Percentiles rank a stretch among this genome's conserved stretches.
phyloP scores from a whole-genome alignment of 2,329 filamentous ascomycete genomes.

The Verticillium klebahnii region DNA sequence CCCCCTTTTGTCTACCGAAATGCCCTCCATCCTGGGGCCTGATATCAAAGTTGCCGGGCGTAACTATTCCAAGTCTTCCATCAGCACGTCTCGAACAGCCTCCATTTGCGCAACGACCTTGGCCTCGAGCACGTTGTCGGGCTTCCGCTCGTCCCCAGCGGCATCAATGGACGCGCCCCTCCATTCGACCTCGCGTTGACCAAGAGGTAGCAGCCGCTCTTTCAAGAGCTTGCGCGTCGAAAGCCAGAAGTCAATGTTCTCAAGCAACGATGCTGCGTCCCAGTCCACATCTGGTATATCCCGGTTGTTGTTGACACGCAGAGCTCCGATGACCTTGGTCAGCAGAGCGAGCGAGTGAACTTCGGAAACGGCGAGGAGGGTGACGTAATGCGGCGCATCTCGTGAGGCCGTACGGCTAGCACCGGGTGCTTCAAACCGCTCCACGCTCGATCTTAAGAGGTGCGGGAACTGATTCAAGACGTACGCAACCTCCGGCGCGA shows the following conservation, averaged over 20 bases:
- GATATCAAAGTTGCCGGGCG: neutral
- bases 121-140: conserved; percentile 63
- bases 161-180: conserved; percentile 33
- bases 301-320: conserved; percentile 61
- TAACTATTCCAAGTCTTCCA: conserved; percentile 40
- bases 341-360: conserved; percentile 75
- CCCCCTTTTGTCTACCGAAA: neutral
- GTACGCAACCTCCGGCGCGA: conserved; percentile 78
- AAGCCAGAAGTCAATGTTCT: conserved; percentile 81
- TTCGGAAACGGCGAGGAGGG: conserved; percentile 69
- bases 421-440: conserved; percentile 62
- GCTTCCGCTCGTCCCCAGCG: conserved; percentile 25
- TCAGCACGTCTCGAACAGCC: conserved; percentile 51
- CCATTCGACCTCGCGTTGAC: conserved; percentile 66
- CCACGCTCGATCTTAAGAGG: conserved; percentile 68
- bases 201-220: conserved; percentile 69
- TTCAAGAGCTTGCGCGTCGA: conserved; percentile 63
- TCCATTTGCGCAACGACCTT: conserved; percentile 68
- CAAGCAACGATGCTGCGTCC: conserved; percentile 67
- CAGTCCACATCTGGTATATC: conserved; percentile 71
- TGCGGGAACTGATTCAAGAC: conserved; percentile 88
- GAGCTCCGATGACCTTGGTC: conserved; percentile 63
- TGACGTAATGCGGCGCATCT: conserved; percentile 59
- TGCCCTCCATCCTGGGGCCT: neutral
- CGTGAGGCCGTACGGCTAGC: conserved; percentile 46